Base-by-base conservation (phyloP, 2,329 filamentous ascomycete species). In the Dothidotthia symphoricarpi region DNA sequence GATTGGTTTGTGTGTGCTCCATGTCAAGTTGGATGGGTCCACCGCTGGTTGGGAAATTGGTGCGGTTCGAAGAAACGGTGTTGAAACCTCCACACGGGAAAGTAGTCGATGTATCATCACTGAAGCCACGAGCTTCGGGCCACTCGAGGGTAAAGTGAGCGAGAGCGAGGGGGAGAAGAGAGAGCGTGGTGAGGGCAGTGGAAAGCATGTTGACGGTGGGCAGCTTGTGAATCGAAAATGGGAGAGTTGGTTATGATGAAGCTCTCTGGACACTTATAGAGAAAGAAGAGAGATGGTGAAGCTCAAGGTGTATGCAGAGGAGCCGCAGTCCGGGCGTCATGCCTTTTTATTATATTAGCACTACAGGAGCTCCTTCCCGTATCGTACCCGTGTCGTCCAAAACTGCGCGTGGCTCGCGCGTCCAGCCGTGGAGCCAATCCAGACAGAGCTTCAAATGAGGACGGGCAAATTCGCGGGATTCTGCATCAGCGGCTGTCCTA, bases 141-240 rank as follows among this genome's bases (percentile, higher is more conserved):
- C 72, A 80, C 24, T 69, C 59, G 60, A 82, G 69, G 3, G 69
- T 56, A 67, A 80, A 82, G 56, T 82, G 79, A 12, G 77, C 78
- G 27, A 74, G 64, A 13, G 69, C 66, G 30, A 75, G 50, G 38
- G 74, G 67, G 31, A 70, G 61, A 38, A 75, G 59, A 36, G 66
- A 56, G 45, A 71, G 55, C 35, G 71, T 59, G 25, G 64, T 41
- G 30, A 71, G 54, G 38, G 58, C 43, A 34, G 48, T 54, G 52
- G 47, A 51, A 35, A 59, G 48, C 65, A 68, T 68, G 6, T 41
- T 63, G 44, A 29, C 16, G 35, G 25, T 35, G 31, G 40, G 17
- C 16, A 29, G 19, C 16, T 34, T 14, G n/a, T 25, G 14, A 36
- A 28, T 6, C 28, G 35, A 14, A 30, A 17, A 34, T 16, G 16